Percentiles rank a stretch among this genome's conserved stretches.
Conservation (phyloP, 805 yeast species). For the Wickerhamiella azymoides region DNA sequence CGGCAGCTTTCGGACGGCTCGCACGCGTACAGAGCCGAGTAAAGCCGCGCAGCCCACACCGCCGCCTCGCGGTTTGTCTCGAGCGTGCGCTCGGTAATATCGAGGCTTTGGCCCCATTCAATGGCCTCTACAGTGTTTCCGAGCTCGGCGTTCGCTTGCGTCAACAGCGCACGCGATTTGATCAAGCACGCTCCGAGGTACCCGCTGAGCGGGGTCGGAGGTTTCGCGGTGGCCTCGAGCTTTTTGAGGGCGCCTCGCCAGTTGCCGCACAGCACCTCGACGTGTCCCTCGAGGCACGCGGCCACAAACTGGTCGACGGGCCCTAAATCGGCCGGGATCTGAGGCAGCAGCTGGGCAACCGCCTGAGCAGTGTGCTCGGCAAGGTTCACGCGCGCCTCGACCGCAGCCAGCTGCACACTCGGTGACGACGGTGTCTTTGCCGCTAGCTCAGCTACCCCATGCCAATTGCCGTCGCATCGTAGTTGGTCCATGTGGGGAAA, state of each 20-base stretch:
- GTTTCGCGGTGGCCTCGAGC: neutral
- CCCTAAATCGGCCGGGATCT: neutral
- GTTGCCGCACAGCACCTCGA: neutral
- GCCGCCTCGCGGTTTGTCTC: slow-evolving; percentile 10
- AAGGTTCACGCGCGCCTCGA: slow-evolving; percentile 1
- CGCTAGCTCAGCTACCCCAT: neutral
- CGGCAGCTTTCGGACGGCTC: neutral
- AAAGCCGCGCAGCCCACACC: slow-evolving; percentile 8
- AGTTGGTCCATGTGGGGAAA: slow-evolving; percentile 3
- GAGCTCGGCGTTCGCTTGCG: neutral
- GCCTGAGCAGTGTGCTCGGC: neutral
- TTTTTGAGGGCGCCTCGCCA: neutral
- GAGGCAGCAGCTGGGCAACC: neutral
- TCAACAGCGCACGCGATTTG: slow-evolving; percentile 8
- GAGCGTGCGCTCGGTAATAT: slow-evolving; percentile 6
- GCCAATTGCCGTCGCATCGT: slow-evolving; percentile 4
- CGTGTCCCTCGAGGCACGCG: slow-evolving; percentile 1
- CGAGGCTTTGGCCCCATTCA: slow-evolving; percentile 5
- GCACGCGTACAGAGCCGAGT: neutral
- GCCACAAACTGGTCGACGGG: slow-evolving; percentile 1
- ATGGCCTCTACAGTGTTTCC: neutral
- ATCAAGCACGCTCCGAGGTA: slow-evolving; percentile 8
- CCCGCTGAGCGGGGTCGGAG: neutral
- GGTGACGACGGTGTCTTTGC: neutral
- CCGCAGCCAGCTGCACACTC: neutral